phyloP scores from a whole-genome alignment of 768 basidiomycete species.

The Phaeotremella fagi region DNA sequence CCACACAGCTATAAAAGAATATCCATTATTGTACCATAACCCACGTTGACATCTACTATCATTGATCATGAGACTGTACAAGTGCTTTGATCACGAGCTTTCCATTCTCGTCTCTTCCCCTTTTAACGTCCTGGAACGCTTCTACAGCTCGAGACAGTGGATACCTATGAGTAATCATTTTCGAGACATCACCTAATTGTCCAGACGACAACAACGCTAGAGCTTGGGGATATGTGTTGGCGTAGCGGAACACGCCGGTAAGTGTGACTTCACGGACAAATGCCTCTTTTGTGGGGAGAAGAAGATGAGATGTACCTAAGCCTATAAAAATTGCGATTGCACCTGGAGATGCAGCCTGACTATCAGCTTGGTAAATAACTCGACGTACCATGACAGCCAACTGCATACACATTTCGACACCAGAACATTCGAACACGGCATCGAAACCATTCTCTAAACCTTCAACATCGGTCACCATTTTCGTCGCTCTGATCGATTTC shows the following conservation, averaged over 20 bases:
- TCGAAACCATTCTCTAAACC: constrained; percentile 69
- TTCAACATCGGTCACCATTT: constrained; percentile 58
- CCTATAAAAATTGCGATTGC: constrained; percentile 91
- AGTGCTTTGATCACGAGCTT: constrained; percentile 84
- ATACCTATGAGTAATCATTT: constrained; percentile 59
- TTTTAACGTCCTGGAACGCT: constrained; percentile 76
- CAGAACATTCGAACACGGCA: constrained; percentile 90
- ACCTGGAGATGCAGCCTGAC: constrained; percentile 71
- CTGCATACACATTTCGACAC: constrained; percentile 85
- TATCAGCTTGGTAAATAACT: neutral
- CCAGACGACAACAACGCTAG: constrained; percentile 70
- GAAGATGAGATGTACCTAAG: constrained; percentile 81
- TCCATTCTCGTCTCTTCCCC: constrained; percentile 73
- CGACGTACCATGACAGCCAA: constrained; percentile 77
- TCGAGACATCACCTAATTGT: constrained; percentile 60
- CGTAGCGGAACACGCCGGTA: constrained; percentile 67
- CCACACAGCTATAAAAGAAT: too few species aligned
- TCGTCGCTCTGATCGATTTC: constrained; percentile 49
- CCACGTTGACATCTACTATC: too few species aligned
- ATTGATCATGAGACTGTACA: too few species aligned
- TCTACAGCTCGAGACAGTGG: constrained; percentile 60
- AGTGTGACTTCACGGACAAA: constrained; percentile 87
- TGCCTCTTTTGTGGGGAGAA: constrained; percentile 73
- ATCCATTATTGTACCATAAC: too few species aligned
- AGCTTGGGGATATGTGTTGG: constrained; percentile 79